These are phyloP conservation scores for Primulina eburnea DNA, from an alignment of 257 asterid genomes.

Conservation along the genomic window DNA sequence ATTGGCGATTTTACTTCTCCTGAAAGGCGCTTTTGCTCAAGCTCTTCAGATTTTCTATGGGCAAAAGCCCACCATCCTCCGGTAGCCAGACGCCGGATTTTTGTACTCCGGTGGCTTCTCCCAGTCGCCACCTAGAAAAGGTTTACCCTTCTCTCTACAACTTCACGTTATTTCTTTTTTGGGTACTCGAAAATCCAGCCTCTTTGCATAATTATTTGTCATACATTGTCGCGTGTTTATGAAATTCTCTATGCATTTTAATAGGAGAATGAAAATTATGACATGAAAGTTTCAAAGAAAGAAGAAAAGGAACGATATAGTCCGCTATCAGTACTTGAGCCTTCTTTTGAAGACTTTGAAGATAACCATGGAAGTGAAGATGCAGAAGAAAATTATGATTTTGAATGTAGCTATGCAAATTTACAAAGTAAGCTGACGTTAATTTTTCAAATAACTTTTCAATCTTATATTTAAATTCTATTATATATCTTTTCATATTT, in stretches of 20 bases:
- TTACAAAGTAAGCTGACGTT: slow-evolving; percentile 68
- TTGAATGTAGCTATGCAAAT: slow-evolving; percentile 58
- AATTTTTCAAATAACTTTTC: neutral
- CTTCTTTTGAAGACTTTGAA: slow-evolving; percentile 63
- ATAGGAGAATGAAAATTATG: slow-evolving; percentile 38
- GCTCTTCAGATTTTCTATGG: slow-evolving; percentile 57
- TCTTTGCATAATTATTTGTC: slow-evolving; percentile 19
- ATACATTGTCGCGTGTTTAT: neutral
- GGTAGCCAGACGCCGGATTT: slow-evolving; percentile 61
- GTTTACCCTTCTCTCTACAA: slow-evolving; percentile 34
- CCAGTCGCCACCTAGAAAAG: slow-evolving; percentile 47
- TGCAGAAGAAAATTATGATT: slow-evolving; percentile 40
- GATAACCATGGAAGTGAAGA: slow-evolving; percentile 31
- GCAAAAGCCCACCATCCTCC: slow-evolving; percentile 40
- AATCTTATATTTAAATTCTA: neutral
- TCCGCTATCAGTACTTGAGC: slow-evolving; percentile 72
- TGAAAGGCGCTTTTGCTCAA: slow-evolving; percentile 35
- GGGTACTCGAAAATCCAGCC: neutral
- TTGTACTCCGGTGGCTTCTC: slow-evolving; percentile 70
- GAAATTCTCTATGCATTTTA: neutral
- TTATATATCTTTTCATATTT: neutral
- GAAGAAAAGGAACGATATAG: slow-evolving; percentile 79
- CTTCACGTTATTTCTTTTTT: neutral
- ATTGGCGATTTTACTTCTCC: slow-evolving; percentile 21
- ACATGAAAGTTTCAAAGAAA: slow-evolving; percentile 20